Base-by-base conservation (phyloP, 371 early-diverging fungal species). In the Nematocida minor region DNA sequence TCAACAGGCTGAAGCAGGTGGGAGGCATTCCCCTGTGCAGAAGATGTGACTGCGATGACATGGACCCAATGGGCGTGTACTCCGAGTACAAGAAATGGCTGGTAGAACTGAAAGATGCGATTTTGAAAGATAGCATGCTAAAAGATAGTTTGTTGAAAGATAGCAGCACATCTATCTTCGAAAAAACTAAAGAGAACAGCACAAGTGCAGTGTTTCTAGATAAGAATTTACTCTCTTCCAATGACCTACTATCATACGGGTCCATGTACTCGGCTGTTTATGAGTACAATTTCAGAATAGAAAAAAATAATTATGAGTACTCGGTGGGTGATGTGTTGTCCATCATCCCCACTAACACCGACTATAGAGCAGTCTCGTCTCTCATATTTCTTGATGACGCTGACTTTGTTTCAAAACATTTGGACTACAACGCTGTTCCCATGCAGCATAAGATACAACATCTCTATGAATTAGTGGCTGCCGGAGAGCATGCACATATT, bases 1-100 rank as follows among this genome's bases (percentile, higher is more conserved):
- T 88, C 83, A 91, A 91, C 66, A 87, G 95, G 55, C 83, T 97
- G 62, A 66, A 86, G 69, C 92, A 93, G 70, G 86, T 96, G 18
- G 99, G 97, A 31, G 96, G 91, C 0, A 81, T 69, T 31, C 84
- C 90, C 40, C 44, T 96, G 6, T 70, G 89, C 18, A 83, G 84
- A 4, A 87, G 91, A 62, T 94, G 92, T 1, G 91, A 92, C 79
- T 94, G 94, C 42, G 95, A 98, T 82, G 94, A 94, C 82, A 95
- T 95, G 83, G 95, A 97, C 83, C 90, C 90, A 80, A 83, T 92
- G 60, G 98, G 98, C 88, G 88, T 86, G 31, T 67, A 74, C 48
- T 49, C 54, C 29, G 77, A 48, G 1, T 48, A 62, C n/a, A 40
- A 11, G 14, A n/a, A 11, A 31, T 79, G 79, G 79, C 18, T 63